A percentile compares a stretch with the other conserved stretches of the same genome.
These are phyloP conservation scores for Linum tenue DNA, from an alignment of 345 rosid species.

Conservation along the genomic window DNA sequence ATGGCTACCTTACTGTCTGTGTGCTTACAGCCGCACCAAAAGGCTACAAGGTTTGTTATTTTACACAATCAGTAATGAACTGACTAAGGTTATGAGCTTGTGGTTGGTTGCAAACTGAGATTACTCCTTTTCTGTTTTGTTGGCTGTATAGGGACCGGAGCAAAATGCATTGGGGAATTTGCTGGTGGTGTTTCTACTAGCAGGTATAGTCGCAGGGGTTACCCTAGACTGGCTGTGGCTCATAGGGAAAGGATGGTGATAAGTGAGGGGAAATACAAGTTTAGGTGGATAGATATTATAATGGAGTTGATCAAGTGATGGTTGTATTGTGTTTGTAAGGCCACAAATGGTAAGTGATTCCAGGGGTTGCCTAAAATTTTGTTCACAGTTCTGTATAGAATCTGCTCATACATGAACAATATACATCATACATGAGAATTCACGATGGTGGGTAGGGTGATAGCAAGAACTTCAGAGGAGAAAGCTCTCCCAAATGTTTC, in stretches of 20 bases:
- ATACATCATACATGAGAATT: too few species aligned
- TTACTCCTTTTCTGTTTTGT: background rate
- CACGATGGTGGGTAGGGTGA: too few species aligned
- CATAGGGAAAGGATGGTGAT: slow-evolving; percentile 58
- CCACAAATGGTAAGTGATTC: too few species aligned
- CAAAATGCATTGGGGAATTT: slow-evolving; percentile 62
- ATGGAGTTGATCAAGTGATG: too few species aligned
- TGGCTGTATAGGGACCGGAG: slow-evolving; percentile 47
- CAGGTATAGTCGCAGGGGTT: slow-evolving; percentile 48
- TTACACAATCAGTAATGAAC: background rate
- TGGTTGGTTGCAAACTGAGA: background rate
- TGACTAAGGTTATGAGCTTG: background rate
- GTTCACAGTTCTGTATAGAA: too few species aligned
- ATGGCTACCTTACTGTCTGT: slow-evolving; percentile 69
- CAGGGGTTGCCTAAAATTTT: too few species aligned
- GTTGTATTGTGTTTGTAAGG: too few species aligned
- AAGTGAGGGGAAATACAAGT: background rate
- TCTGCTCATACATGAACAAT: too few species aligned
- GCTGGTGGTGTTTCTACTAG: slow-evolving; percentile 45
- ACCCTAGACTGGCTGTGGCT: slow-evolving; percentile 60
- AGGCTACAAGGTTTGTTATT: slow-evolving; percentile 61
- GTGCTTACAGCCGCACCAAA: slow-evolving; percentile 70
- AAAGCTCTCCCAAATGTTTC: too few species aligned
- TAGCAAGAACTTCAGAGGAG: too few species aligned
- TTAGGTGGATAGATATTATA: too few species aligned